Evolutionary conservation across 805 yeast species (phyloP), one percentile per base, ranked within the genome.

Genomic region (Saccharomycopsis schoenii): DNA sequence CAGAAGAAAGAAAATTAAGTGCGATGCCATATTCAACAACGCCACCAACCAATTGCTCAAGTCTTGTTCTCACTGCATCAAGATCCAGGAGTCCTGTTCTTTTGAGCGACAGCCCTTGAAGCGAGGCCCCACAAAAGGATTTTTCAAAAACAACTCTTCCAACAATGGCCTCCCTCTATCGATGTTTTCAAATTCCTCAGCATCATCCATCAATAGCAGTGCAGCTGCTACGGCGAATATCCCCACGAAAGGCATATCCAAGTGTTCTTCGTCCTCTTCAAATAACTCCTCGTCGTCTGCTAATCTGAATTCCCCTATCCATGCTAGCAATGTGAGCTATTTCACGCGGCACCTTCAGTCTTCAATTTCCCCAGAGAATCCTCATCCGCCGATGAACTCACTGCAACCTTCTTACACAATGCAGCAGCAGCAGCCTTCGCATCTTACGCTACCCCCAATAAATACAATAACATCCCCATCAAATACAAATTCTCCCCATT

Each of bases 101-200:
- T 88, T 86, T 69, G 84, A 85, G 24, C 75, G 93, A 57, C 78
- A 84, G 1, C 96, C 92, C 0, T 70, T 88, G 69, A 88, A 88
- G 67, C 73, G 96, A 66, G 96, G 96, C 0, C 96, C 96, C 0
- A 78, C 86, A 0, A 88, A 86, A 67, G 93, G 93, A 1, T 85
- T 82, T 65, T 75, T 77, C n/a, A 72, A 78, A 57, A 57, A 40
- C 12, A 55, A 58, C 51, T 60, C 55, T 40, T n/a, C 36, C 10
- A 56, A 54, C 36, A 56, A 47, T 37, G 57, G 50, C 19, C 24
- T 15, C 5, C 21, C 50, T 24, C 25, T 42, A 39, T 39, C 54
- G 54, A n/a, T 52, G n/a, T 52, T 52, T 17, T 6, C 56, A 24
- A 52, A 29, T 34, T 34, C 41, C n/a, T 34, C 56, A 3, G 15